Evolutionary conservation across 2,329 filamentous ascomycete species (phyloP).

Genomic region (Penicillium capsulatum): DNA sequence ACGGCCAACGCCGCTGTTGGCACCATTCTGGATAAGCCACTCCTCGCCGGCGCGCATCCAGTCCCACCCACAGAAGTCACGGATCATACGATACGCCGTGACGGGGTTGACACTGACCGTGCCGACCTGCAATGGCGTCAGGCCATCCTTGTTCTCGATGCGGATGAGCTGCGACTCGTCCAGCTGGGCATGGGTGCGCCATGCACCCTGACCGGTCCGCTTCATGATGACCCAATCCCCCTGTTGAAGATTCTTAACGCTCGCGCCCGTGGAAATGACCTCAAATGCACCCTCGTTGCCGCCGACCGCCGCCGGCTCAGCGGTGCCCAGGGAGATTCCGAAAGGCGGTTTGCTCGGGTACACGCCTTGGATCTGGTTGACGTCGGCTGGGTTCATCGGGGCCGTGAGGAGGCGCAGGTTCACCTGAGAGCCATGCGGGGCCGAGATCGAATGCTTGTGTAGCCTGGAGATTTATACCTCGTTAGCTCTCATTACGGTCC

Average conservation of each 20-base stretch:
- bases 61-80: conserved; percentile 62
- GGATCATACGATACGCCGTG: conserved; percentile 89
- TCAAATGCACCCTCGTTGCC: conserved; percentile 89
- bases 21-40: conserved; percentile 97
- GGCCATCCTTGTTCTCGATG: conserved; percentile 64
- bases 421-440: conserved; percentile 57
- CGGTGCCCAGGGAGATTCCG: conserved; percentile 69
- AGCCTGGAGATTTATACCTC: conserved; percentile 26
- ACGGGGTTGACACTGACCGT: conserved; percentile 91
- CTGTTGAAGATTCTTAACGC: conserved; percentile 58
- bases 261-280: conserved; percentile 65
- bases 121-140: conserved; percentile 73
- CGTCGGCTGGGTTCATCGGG: conserved; percentile 93
- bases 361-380: conserved; percentile 96
- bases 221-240: conserved; percentile 96
- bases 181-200: conserved; percentile 83
- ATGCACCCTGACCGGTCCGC: conserved; percentile 79
- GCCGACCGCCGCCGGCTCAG: conserved; percentile 61
- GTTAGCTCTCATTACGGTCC: background rate
- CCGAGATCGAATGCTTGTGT: conserved; percentile 48
- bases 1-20: conserved; percentile 87
- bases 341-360: conserved; percentile 84
- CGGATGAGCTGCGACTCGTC: conserved; percentile 59
- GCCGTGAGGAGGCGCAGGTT: conserved; percentile 85
- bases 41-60: conserved; percentile 61